Conservation (phyloP, 108 stramenopile species). For the Asterionellopsis glacialis region DNA sequence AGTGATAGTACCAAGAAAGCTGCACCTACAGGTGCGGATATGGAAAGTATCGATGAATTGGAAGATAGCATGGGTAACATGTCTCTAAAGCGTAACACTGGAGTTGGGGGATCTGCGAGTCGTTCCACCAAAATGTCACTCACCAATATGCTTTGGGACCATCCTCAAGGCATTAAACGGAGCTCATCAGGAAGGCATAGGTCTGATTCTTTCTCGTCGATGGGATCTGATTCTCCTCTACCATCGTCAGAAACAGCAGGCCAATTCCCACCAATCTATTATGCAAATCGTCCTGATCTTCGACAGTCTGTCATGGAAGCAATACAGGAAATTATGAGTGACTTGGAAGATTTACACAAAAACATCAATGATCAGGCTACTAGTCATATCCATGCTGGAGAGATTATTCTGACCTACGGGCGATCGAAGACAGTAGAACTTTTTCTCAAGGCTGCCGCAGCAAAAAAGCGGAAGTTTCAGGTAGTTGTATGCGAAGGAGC, state of each 20-base stretch:
- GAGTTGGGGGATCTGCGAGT: no score
- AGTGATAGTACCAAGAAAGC: conserved; percentile 7
- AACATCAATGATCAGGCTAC: conserved; percentile 85
- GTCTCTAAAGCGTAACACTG: no score
- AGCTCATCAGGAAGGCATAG: conserved; percentile 9
- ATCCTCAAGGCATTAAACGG: conserved; percentile 60
- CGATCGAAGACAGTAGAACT: conserved; percentile 76
- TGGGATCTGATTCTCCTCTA: conserved; percentile 18
- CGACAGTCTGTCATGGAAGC: conserved; percentile 82
- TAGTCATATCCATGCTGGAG: conserved; percentile 93
- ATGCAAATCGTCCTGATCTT: conserved; percentile 52
- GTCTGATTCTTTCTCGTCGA: conserved; percentile 19
- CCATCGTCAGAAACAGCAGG: conserved; percentile 7
- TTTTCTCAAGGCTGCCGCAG: conserved; percentile 84
- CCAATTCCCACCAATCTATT: conserved; percentile 54
- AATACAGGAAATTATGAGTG: conserved; percentile 80
- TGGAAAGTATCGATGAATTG: background rate
- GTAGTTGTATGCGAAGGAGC: conserved; percentile 94
- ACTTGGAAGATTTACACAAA: conserved; percentile 83
- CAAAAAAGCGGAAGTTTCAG: conserved; percentile 85
- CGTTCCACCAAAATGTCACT: conserved; percentile 34
- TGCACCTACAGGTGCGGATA: background rate
- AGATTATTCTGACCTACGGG: conserved; percentile 90
- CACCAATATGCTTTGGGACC: conserved; percentile 83
- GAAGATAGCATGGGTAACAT: no score